phyloP scores from a whole-genome alignment of 2,329 filamentous ascomycete genomes.

The Aspergillus melleus region DNA sequence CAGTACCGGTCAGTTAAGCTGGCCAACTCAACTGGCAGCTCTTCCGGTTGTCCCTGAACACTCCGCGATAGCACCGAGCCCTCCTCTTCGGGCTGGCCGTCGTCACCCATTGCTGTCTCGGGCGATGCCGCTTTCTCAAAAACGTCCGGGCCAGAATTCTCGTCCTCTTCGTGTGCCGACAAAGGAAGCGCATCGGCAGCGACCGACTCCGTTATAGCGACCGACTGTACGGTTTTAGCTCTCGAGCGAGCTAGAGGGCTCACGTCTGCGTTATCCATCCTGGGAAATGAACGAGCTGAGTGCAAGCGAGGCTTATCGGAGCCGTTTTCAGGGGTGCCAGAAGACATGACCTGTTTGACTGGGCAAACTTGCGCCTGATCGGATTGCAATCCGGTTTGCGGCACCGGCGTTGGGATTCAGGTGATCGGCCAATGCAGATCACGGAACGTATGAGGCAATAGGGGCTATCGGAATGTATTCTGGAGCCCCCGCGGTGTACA shows the following conservation, averaged over 20 bases:
- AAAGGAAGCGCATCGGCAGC: constrained; percentile 26
- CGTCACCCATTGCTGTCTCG: constrained; percentile 31
- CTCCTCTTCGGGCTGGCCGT: constrained; percentile 32
- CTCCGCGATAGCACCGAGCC: constrained; percentile 36
- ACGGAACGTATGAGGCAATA: constrained; percentile 4
- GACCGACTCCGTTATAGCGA: constrained; percentile 24
- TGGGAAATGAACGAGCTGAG: constrained; percentile 32
- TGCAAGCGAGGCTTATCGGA: constrained; percentile 26
- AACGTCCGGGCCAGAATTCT: constrained; percentile 36
- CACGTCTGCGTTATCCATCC: constrained; percentile 30
- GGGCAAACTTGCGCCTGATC: constrained; percentile 6
- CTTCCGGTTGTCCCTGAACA: constrained; percentile 71
- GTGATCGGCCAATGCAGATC: constrained; percentile 32
- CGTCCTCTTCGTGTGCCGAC: constrained; percentile 24
- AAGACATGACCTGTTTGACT: constrained; percentile 24
- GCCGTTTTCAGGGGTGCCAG: constrained; percentile 25
- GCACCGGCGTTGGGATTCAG: constrained; percentile 19
- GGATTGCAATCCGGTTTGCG: background rate
- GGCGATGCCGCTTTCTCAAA: constrained; percentile 46
- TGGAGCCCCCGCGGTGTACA: background rate
- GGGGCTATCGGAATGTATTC: background rate
- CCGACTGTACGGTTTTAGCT: constrained; percentile 27
- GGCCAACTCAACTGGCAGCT: constrained; percentile 90
- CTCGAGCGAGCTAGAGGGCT: constrained; percentile 26
- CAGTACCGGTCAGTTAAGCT: constrained; percentile 81